Conservation (phyloP, 1,284 basidiomycete genomes). For the Kwoniella shivajii region DNA sequence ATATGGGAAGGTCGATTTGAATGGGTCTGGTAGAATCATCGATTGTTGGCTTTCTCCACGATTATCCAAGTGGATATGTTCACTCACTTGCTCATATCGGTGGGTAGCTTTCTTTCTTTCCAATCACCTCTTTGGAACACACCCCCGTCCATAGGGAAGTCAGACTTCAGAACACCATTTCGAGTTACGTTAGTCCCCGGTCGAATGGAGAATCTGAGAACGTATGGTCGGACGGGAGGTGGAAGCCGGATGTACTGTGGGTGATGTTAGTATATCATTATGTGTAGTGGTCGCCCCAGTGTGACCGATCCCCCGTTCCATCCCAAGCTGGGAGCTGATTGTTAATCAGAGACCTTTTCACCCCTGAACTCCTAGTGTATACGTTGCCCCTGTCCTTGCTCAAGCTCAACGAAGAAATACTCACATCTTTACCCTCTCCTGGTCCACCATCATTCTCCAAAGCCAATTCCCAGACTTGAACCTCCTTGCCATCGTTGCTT, state of each 20-base stretch:
- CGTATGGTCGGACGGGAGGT: slow-evolving; percentile 82
- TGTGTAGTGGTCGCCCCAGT: too few species aligned
- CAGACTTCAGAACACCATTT: slow-evolving; percentile 88
- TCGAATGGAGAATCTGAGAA: slow-evolving; percentile 83
- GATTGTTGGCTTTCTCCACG: neutral
- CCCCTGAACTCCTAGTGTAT: neutral
- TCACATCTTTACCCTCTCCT: slow-evolving; percentile 74
- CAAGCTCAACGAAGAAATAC: slow-evolving; percentile 45
- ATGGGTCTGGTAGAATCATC: slow-evolving; percentile 75
- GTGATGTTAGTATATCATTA: neutral
- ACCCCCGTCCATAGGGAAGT: slow-evolving; percentile 90
- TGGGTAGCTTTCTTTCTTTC: slow-evolving; percentile 63
- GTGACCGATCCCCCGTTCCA: neutral
- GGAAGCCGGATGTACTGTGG: slow-evolving; percentile 88
- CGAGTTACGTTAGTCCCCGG: slow-evolving; percentile 84
- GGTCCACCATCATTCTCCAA: slow-evolving; percentile 89
- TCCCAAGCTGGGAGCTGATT: too few species aligned
- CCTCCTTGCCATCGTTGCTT: slow-evolving; percentile 60
- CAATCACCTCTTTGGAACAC: slow-evolving; percentile 76
- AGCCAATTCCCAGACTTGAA: slow-evolving; percentile 79
- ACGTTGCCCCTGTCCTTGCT: neutral
- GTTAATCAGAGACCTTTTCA: too few species aligned
- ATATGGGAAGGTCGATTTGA: slow-evolving; percentile 88
- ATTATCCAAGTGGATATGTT: neutral
- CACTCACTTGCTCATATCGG: slow-evolving; percentile 61